A percentile compares a stretch with the other conserved stretches of the same genome.
Conservation (phyloP, 768 basidiomycete genomes). For the Lentinula sp. region DNA sequence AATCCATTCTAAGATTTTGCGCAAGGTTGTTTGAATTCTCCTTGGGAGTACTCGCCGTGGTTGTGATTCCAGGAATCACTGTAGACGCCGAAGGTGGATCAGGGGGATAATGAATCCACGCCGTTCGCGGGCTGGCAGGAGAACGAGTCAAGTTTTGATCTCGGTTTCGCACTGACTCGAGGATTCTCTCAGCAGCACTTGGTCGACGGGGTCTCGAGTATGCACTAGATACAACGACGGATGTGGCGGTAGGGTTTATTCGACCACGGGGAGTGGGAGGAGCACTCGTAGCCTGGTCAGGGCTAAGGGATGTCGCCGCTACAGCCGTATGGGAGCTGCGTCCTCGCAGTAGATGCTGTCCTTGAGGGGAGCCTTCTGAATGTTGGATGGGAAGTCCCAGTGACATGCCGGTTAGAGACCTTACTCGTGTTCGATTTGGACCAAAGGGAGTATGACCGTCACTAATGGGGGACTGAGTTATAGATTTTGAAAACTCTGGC, state of each 20-base stretch:
- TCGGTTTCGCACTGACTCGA: constrained; percentile 40
- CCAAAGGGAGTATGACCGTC: not conserved
- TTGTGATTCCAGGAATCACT: constrained; percentile 6
- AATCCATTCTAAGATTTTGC: not conserved
- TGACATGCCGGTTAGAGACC: constrained; percentile 23
- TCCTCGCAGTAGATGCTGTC: constrained; percentile 17
- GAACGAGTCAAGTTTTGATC: constrained; percentile 35
- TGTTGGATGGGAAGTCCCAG: not conserved
- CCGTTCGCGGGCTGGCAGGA: constrained; percentile 36
- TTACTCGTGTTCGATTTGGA: constrained; percentile 26
- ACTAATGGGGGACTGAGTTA: constrained; percentile 14
- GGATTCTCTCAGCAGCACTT: constrained; percentile 64
- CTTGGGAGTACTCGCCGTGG: constrained; percentile 9
- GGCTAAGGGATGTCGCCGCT: constrained; percentile 17
- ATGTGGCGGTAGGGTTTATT: not conserved
- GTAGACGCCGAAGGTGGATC: constrained; percentile 35
- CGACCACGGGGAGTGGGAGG: constrained; percentile 10
- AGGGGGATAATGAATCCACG: constrained; percentile 38
- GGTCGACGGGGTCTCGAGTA: constrained; percentile 38
- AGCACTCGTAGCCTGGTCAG: constrained; percentile 11
- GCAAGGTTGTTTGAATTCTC: constrained; percentile 3
- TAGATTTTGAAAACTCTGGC: constrained; percentile 26
- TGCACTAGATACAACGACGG: not conserved
- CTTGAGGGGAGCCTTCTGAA: constrained; percentile 2
- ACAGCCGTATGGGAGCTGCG: constrained; percentile 22